Base-by-base conservation (phyloP, 805 yeast species). In the Yarrowia osloensis region DNA sequence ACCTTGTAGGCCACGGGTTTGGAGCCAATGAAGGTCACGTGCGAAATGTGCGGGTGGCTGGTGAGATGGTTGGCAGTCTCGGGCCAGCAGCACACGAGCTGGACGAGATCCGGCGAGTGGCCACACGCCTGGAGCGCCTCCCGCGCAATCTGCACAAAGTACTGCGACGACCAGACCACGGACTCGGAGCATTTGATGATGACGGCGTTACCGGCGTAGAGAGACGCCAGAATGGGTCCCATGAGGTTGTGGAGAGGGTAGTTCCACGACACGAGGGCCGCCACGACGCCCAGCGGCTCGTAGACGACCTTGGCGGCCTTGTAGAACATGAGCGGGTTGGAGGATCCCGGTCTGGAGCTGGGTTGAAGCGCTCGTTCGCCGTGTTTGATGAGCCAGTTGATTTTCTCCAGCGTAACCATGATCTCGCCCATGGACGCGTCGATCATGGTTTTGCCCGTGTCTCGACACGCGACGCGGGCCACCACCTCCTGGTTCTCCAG, bases 11-110 rank as follows among this genome's bases (percentile, higher is more conserved):
- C 98, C 28, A 95, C 97, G 1, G 94, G 93, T 70, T 90, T 86
- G n/a, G 97, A 90, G 5, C 99, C 99, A 73, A 95, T 95, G 74
- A 95, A 95, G 0, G 99, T 95, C 70, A 95, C 85, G 77, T 95
- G 99, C 39, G 87, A 83, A 67, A 95, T 80, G 0, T 88, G 90
- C 0, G 90, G 88, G 74, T 95, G 97, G 2, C 91, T 82, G 1
- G 97, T 89, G 73, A 95, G 87, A 73, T 88, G 82, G 74, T 91
- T 94, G 4, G 97, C 97, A 72, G 88, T 88, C 69, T 88, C 88
- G 21, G 98, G 97, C 85, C 91, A 89, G 74, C 97, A 90, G 73
- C 90, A 90, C 44, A 90, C 88, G 68, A 94, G 80, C 77, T 95
- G 98, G 19, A 94, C 96, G 70, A 95, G 79, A 70, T 91, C 85